Conservation (phyloP, 441 rosid species). For the Bocquillonia castaneifolia region DNA sequence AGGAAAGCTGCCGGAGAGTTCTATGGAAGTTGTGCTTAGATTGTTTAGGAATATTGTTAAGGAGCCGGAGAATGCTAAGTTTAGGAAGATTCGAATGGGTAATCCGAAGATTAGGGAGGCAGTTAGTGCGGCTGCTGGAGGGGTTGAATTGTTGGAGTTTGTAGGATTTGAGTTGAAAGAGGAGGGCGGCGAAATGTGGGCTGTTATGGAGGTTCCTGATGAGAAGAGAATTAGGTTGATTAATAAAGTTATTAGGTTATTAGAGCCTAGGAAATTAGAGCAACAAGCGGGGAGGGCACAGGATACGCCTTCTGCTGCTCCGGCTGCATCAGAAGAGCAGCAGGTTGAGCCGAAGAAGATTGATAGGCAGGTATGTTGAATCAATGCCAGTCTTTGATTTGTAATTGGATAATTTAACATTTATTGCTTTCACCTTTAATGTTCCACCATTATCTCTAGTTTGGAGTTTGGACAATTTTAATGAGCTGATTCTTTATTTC, state of each 20-base stretch:
- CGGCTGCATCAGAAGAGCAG: conserved; percentile 35
- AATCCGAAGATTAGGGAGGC: conserved; percentile 85
- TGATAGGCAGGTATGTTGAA: conserved; percentile 62
- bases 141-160: conserved; percentile 66
- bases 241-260: conserved; percentile 36
- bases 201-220: conserved; percentile 56
- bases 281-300: conserved; percentile 23
- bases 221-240: conserved; percentile 44
- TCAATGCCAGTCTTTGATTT: neutral
- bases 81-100: conserved; percentile 73
- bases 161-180: conserved; percentile 70
- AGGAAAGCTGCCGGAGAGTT: conserved; percentile 51
- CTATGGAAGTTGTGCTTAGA: conserved; percentile 57
- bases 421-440: neutral
- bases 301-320: conserved; percentile 31
- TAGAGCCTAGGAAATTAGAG: conserved; percentile 49
- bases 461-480: neutral
- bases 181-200: conserved; percentile 78
- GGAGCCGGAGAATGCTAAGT: conserved; percentile 79
- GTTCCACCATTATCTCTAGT: neutral
- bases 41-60: conserved; percentile 62
- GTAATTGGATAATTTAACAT: neutral
- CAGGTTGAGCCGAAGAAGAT: conserved; percentile 49
- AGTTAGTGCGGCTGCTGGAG: conserved; percentile 65
- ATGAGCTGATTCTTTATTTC: neutral